phyloP scores from a whole-genome alignment of 352 stramenopile genomes.

The Phytophthora aleatoria region DNA sequence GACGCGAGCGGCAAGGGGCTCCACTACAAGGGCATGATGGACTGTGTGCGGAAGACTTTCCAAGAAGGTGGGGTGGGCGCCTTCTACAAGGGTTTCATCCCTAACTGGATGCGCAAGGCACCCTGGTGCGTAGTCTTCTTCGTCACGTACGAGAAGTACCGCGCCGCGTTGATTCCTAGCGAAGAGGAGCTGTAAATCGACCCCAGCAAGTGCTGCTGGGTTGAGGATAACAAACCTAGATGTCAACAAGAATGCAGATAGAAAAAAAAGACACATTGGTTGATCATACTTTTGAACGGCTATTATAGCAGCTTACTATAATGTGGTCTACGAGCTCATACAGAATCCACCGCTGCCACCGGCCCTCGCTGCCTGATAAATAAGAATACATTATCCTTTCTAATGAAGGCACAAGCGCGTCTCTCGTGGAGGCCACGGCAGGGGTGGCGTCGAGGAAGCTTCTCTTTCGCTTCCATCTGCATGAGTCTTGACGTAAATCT shows the following conservation, averaged over 20 bases:
- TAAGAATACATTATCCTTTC: constrained; percentile 44
- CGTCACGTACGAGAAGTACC: constrained; percentile 86
- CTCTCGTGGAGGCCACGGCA: neutral
- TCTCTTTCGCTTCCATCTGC: constrained; percentile 24
- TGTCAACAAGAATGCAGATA: constrained; percentile 1
- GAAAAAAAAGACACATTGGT: neutral
- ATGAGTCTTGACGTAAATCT: constrained; percentile 9
- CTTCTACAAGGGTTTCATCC: constrained; percentile 89
- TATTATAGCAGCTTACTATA: constrained; percentile 9
- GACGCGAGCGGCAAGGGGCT: constrained; percentile 55
- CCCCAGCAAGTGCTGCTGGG: constrained; percentile 32
- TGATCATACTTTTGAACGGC: neutral
- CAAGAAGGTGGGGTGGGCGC: constrained; percentile 61
- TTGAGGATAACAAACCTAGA: constrained; percentile 9
- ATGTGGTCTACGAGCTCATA: constrained; percentile 1
- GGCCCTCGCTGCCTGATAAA: constrained; percentile 32
- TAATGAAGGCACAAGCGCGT: constrained; percentile 28
- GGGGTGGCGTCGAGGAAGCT: constrained; percentile 13
- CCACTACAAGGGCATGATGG: constrained; percentile 71
- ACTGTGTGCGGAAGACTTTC: constrained; percentile 76
- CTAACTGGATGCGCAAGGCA: constrained; percentile 89
- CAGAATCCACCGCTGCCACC: neutral
- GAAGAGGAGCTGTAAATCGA: constrained; percentile 32
- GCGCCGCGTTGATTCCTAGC: constrained; percentile 38
- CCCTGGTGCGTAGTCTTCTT: constrained; percentile 90